These are phyloP conservation scores for Gynochthodes officinalis DNA, from an alignment of 257 asterid species.

Conservation along the genomic window DNA sequence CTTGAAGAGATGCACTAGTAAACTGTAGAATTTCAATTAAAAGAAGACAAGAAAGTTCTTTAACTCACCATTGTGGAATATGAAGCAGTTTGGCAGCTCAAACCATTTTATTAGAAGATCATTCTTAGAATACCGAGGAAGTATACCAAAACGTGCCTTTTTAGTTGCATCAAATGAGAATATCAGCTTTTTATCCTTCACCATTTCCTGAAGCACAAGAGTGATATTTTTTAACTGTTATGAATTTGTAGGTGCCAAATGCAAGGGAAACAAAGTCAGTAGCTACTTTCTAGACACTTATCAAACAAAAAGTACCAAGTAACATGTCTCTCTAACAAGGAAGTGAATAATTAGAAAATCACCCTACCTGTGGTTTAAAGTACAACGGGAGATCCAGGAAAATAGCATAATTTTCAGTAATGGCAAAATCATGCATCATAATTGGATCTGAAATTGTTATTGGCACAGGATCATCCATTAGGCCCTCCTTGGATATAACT, in stretches of 20 bases:
- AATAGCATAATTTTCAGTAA: slow-evolving; percentile 90
- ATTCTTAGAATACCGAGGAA: slow-evolving; percentile 83
- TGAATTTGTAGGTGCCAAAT: not conserved
- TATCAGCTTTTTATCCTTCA: slow-evolving; percentile 63
- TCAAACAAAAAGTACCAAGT: not conserved
- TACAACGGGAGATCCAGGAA: slow-evolving; percentile 90
- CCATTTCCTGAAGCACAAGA: slow-evolving; percentile 76
- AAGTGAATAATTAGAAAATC: slow-evolving; percentile 3
- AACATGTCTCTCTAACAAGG: not conserved
- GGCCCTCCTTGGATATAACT: slow-evolving; percentile 86
- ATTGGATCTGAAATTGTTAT: slow-evolving; percentile 74
- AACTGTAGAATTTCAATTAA: not conserved
- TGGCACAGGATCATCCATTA: slow-evolving; percentile 92
- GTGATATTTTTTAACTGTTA: not conserved
- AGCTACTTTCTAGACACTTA: not conserved
- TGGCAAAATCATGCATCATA: slow-evolving; percentile 99
- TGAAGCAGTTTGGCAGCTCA: slow-evolving; percentile 97
- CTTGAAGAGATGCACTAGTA: not conserved
- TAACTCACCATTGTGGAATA: slow-evolving; percentile 88
- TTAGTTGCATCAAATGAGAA: slow-evolving; percentile 74
- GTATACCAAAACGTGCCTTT: slow-evolving; percentile 91
- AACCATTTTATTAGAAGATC: slow-evolving; percentile 87
- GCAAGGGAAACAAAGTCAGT: not conserved
- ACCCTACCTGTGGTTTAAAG: slow-evolving; percentile 75
- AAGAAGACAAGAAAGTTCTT: slow-evolving; percentile 4